Percentiles rank a stretch among this genome's conserved stretches.
These are phyloP conservation scores for Trypanosomatidae sp. DNA, from an alignment of 208 protist genomes.

Conservation along the genomic window DNA sequence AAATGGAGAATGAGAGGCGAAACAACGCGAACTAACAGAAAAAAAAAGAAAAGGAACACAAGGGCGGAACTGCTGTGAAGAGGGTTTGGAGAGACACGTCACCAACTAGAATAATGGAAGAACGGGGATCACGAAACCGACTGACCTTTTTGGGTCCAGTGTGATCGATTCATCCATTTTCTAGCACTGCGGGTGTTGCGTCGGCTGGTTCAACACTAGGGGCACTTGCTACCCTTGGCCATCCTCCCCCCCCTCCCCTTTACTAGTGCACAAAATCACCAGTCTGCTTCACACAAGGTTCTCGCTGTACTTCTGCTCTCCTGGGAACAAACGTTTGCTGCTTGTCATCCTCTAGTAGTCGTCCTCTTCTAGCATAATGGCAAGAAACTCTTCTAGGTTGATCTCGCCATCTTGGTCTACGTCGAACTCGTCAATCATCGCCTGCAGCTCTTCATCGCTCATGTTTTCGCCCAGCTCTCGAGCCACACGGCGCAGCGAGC, in stretches of 20 bases:
- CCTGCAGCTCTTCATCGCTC: slow-evolving; percentile 96
- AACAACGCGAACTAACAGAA: neutral
- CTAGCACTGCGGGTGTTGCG: neutral
- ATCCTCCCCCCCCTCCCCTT: neutral
- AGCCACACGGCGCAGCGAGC: slow-evolving; percentile 93
- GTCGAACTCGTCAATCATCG: slow-evolving; percentile 98
- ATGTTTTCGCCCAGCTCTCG: slow-evolving; percentile 96
- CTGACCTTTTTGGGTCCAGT: neutral
- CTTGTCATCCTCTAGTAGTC: slow-evolving; percentile 59
- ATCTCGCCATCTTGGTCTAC: slow-evolving; percentile 96
- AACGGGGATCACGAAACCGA: neutral
- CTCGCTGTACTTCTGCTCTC: neutral
- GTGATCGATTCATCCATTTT: neutral
- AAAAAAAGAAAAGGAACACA: neutral
- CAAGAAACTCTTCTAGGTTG: slow-evolving; percentile 94
- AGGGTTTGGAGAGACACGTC: neutral
- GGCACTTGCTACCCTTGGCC: neutral
- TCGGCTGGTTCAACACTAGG: neutral
- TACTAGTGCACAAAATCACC: neutral
- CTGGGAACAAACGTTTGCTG: neutral
- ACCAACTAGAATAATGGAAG: neutral
- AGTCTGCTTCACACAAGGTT: neutral
- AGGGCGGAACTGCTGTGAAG: neutral
- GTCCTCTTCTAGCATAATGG: slow-evolving; percentile 95
- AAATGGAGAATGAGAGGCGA: neutral